Base-by-base conservation (phyloP, 2,329 filamentous ascomycete genomes). In the Ophiostoma piceae region DNA sequence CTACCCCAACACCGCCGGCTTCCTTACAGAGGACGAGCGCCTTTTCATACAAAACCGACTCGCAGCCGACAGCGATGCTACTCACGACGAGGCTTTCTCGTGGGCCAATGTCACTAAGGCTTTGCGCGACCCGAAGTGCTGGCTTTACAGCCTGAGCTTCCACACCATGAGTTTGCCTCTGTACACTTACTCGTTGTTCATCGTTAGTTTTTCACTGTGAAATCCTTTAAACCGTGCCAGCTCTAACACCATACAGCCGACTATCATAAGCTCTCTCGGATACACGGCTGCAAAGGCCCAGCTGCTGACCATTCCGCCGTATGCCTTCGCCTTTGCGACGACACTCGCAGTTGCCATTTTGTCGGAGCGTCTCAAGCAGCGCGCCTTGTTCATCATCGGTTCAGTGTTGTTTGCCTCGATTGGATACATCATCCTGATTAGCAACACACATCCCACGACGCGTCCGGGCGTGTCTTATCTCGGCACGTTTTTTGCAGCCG, bases 391-490 rank as follows among this genome's bases (percentile, higher is more conserved):
- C 51, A 26, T 57, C n/a, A 57, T 26, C 12, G 51, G 51, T n/a
- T 57, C 51, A 26, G 51, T 16, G 22, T n/a, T 57, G 3, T 57
- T 57, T 26, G 51, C 51, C 12, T 22, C 51, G n/a, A 26, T 57
- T 26, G 51, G 51, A 26, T 57, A 57, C 51, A 57, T 57, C 12
- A 57, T 57, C 11, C 22, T 57, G 51, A 8, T 26, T 9, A 57
- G 51, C 8, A 57, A 57, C 22, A 26, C 51, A 57, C n/a, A 57
- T 26, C 51, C 51, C 3, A 26, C 51, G 8, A 26, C 51, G 9
- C 51, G 51, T 26, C 51, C 51, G 11, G 51, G 51, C 51, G 51
- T 57, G 51, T 57, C 51, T 12, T 57, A 57, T 57, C 51, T 57
- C 11, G 22, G 51, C 51, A 57, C 51, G 1, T 57, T 57, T 29